Evolutionary conservation across 1,139 yeast genomes (phyloP), one percentile per base, ranked within the genome.

Genomic region (Suhomyces bokatorum): DNA sequence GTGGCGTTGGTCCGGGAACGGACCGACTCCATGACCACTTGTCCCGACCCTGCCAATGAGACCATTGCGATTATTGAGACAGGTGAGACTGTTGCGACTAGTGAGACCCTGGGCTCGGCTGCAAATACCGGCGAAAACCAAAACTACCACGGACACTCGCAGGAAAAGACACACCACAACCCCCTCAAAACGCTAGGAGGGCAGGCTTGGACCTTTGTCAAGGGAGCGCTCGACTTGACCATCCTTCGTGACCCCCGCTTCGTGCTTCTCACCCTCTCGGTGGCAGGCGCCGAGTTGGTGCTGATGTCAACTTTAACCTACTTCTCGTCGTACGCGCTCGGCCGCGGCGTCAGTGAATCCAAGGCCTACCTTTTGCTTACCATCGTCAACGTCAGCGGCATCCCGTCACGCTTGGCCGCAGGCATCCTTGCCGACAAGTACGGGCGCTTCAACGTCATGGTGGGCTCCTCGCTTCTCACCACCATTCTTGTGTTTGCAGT

Each of bases 271-370:
- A 67, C 75, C 1, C 45, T 69, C 37, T 80, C 76, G 15, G 73
- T 75, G 4, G 73, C 69, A 47, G 55, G 75, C 36, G 66, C 76
- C 9, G 85, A 81, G 53, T 61, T 78, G 51, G 72, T 76, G 1
- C 66, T 78, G 22, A 64, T 80, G 51, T 62, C 77, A n/a, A 73
- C 81, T 0, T 53, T 77, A 33, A 64, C 68, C 13, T 64, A 63
- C 44, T 52, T 64, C 29, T 63, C 69, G 6, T 57, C 67, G 0
- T 67, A 64, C 48, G 68, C 70, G 3, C 57, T 63, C 27, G 58
- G 61, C 2, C 53, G 55, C 39, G 69, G 69, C 2, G 56, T 56
- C 34, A 33, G 56, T 5, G 58, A 60, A 24, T 47, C 58, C 0
- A 35, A 51, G 7, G 60, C 72, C 3, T 64, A 58, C 45, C 52